phyloP scores from a whole-genome alignment of 169 alveolate species.

The Eimeria maxima region DNA sequence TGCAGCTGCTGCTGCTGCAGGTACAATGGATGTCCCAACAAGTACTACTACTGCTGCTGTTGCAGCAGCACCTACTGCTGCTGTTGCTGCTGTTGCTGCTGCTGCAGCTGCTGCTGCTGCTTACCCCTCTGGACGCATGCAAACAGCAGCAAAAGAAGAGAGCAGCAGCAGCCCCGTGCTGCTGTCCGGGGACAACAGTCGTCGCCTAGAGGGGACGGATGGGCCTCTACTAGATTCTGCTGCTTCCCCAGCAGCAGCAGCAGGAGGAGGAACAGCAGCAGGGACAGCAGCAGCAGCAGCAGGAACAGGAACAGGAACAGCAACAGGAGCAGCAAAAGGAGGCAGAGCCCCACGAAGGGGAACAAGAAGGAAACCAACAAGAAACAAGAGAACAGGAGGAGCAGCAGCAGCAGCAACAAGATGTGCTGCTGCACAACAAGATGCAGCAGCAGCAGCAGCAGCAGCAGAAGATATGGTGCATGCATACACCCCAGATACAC shows the following conservation, averaged over 20 bases:
- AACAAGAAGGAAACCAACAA: neutral
- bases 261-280: neutral
- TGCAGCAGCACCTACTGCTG: neutral
- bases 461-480: constrained; percentile 7
- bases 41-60: neutral
- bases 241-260: too few relatives aligned
- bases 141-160: too few relatives aligned
- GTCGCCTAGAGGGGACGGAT: too few relatives aligned
- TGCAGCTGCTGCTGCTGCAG: neutral
- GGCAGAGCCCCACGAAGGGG: neutral
- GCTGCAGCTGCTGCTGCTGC: neutral
- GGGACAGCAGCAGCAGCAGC: neutral
- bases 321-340: constrained; percentile 21
- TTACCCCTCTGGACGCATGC: too few relatives aligned
- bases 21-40: too few relatives aligned
- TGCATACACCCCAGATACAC: neutral
- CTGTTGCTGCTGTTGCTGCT: neutral
- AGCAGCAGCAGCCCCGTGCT: too few relatives aligned
- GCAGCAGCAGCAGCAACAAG: constrained; percentile 28
- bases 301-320: neutral
- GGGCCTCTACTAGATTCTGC: too few relatives aligned
- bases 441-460: neutral
- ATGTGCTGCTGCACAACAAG: neutral
- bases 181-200: too few relatives aligned
- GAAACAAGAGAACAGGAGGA: neutral